Evolutionary conservation across 768 basidiomycete species (phyloP), one percentile per base, ranked within the genome.

Genomic region (Mycena polygramma): DNA sequence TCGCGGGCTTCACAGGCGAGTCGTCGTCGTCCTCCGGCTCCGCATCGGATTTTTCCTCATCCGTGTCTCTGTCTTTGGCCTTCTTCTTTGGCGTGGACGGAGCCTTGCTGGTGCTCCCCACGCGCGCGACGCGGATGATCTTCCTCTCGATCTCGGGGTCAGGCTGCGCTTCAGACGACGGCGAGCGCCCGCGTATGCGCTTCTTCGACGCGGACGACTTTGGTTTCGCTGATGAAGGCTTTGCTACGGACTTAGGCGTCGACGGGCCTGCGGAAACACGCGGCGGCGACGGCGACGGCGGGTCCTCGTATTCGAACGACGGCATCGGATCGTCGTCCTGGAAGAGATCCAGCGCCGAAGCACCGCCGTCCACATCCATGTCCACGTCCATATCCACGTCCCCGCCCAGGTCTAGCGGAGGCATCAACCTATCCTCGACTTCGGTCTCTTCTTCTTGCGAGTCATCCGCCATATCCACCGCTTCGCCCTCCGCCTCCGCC

Each of bases 361-460:
- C 55, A n/a, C 45, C 49, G 20, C 41, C 46, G 20, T n/a, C 49
- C 19, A 60, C 43, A 51, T 64, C 63, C 49, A 51, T 61, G 37
- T 72, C 62, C n/a, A 71, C 41, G 45, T 72, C 70, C 11, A 39
- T 14, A 46, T 69, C 68, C 62, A 30, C 30, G 30, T 30, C 30
- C 30, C 30, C 30, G 30, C 30, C 30, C 22, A 57, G 19, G 24
- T 57, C 65, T 11, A 65, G 2, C 13, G 65, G 2, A 8, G 65
- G 66, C 55, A 71, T 54, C 49, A 72, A n/a, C 39, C 71, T 66
- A 24, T 66, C 70, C 57, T n/a, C 43, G 13, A 73, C 72, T 66
- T 73, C 72, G 17, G 65, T 60, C 69, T 73, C 72, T 6, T 73
- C 72, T 26, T 41, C 53, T 35, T 73, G 69, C 26, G 72, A 70